phyloP scores from a whole-genome alignment of 78 protist genomes.

The Chrysochromulina parva region DNA sequence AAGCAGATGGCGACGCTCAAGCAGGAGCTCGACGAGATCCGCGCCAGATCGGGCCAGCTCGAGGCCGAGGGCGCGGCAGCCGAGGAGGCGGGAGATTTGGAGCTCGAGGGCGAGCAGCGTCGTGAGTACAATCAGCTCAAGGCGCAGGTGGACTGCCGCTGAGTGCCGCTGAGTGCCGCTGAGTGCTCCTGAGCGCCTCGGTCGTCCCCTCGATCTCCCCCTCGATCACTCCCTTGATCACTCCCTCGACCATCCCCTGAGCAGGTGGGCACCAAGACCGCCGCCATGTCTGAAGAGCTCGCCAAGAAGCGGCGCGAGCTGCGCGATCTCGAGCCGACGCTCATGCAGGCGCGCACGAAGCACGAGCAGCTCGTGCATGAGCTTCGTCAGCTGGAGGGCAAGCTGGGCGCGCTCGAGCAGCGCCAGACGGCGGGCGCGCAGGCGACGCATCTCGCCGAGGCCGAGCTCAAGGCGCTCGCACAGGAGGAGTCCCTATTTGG shows the following conservation, averaged over 20 bases:
- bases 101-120: background rate
- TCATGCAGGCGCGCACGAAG: background rate
- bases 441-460: no score
- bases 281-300: background rate
- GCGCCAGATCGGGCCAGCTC: background rate
- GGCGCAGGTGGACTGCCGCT: background rate
- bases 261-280: constrained; percentile 5
- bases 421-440: background rate
- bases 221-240: no score
- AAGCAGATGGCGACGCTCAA: background rate
- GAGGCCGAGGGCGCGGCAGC: background rate
- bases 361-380: no score
- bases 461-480: no score
- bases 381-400: background rate
- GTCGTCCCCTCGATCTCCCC: no score
- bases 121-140: background rate
- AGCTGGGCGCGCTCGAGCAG: background rate
- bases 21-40: background rate
- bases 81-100: background rate
- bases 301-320: background rate
- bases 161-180: no score
- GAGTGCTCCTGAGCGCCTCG: no score
- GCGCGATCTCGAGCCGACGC: background rate
- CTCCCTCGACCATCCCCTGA: no score
- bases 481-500: no score